A percentile compares a stretch with the other conserved stretches of the same genome.
These are phyloP conservation scores for Trichoderma sp. DNA, from an alignment of 2,329 filamentous ascomycete species.

Conservation along the genomic window DNA sequence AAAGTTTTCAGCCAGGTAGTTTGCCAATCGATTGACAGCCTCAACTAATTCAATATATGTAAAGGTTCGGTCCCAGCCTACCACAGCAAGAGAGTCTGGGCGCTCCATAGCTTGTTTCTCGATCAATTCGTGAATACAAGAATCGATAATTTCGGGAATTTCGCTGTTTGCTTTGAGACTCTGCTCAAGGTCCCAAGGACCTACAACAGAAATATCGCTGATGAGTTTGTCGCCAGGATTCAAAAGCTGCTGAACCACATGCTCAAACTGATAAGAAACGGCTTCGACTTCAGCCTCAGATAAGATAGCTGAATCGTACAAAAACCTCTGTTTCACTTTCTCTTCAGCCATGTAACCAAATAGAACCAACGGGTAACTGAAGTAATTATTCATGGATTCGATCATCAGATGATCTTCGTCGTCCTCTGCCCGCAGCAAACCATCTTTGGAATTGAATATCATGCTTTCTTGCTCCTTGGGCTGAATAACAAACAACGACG, in stretches of 20 bases:
- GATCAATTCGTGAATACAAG: conserved; percentile 21
- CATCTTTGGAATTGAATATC: background rate
- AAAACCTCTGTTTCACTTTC: conserved; percentile 2
- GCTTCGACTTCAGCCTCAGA: conserved; percentile 16
- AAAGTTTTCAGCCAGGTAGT: background rate
- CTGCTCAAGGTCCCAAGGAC: conserved; percentile 16
- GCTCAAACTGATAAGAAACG: conserved; percentile 23
- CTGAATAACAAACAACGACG: conserved; percentile 12
- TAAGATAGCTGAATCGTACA: conserved; percentile 19
- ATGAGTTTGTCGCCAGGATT: background rate
- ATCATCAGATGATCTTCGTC: conserved; percentile 4
- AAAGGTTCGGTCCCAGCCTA: conserved; percentile 23
- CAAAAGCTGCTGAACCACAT: conserved; percentile 24
- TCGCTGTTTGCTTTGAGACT: conserved; percentile 3
- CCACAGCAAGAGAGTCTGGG: conserved; percentile 12
- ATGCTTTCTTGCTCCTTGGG: background rate
- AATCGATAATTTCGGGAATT: background rate
- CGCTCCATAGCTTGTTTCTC: background rate
- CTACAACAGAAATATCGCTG: conserved; percentile 1
- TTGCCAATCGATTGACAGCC: conserved; percentile 6
- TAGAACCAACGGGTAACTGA: conserved; percentile 25
- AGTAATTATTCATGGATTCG: conserved; percentile 21
- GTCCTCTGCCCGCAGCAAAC: background rate
- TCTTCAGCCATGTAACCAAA: conserved; percentile 13
- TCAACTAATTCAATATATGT: background rate